phyloP scores from a whole-genome alignment of 805 yeast genomes.

The Lipomyces spencermartinsiae region DNA sequence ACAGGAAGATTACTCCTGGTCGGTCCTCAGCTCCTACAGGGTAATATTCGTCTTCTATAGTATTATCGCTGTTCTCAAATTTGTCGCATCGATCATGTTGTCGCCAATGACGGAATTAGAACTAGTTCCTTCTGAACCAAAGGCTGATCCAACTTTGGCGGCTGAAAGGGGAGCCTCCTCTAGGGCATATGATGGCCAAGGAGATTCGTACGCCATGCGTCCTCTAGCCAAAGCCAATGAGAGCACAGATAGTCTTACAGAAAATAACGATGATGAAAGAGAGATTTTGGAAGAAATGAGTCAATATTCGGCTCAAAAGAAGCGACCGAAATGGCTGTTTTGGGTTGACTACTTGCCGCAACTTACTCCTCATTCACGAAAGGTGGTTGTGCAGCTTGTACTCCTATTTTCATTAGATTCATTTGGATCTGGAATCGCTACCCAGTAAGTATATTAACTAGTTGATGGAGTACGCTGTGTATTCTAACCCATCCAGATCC shows the following conservation, averaged over 20 bases:
- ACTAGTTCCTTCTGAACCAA: slow-evolving; percentile 18
- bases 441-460: slow-evolving; percentile 51
- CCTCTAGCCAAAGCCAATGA: neutral
- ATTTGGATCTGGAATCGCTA: slow-evolving; percentile 86
- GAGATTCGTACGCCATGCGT: slow-evolving; percentile 3
- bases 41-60: slow-evolving; percentile 37
- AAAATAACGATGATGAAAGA: slow-evolving; percentile 20
- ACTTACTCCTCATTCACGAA: slow-evolving; percentile 16
- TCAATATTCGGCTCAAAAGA: neutral
- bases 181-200: neutral
- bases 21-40: slow-evolving; percentile 20
- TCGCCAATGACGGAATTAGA: slow-evolving; percentile 60
- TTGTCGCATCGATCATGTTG: slow-evolving; percentile 57
- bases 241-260: slow-evolving; percentile 6
- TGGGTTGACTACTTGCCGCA: slow-evolving; percentile 29
- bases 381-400: slow-evolving; percentile 42
- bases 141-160: slow-evolving; percentile 39
- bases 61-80: slow-evolving; percentile 49
- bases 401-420: slow-evolving; percentile 78
- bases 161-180: slow-evolving; percentile 30
- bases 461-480: neutral
- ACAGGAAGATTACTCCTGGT: slow-evolving; percentile 43
- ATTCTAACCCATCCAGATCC: slow-evolving; percentile 43
- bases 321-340: slow-evolving; percentile 20
- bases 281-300: slow-evolving; percentile 29